Evolutionary conservation across 192 early-diverging fungal genomes (phyloP), one percentile per base, ranked within the genome.

Genomic region (Coemansia sp.): DNA sequence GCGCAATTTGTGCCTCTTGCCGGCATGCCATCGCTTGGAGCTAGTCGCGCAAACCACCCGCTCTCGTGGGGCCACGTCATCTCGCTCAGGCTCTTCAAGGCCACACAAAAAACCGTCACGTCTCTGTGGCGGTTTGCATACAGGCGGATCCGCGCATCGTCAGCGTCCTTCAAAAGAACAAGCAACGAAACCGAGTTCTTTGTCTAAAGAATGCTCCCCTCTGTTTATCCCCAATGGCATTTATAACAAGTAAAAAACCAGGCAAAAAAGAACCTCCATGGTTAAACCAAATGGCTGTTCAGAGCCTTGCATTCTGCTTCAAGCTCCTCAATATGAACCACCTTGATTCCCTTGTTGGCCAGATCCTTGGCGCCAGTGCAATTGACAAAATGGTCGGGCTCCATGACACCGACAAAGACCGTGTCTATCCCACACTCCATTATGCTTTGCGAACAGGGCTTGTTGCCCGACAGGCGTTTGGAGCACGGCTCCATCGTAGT

Each of bases 401-500:
- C 97, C 24, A 67, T 73, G 2, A 94, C 86, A 1, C 94, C 98
- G 26, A 97, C 76, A 16, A 94, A 91, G 4, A 98, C 95, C 0
- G 84, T 67, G 8, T 46, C 63, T 21, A 99, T 86, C 1, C 83
- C 57, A 0, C 66, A 36, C 14, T 90, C 85, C 2, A 95, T 63
- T 35, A 99, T 73, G 7, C 88, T 78, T 1, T 90, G 56, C 0
- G 86, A 87, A 53, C 97, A 99, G 0, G 93, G 87, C 30, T 41
- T 36, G 61, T 97, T 98, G 0, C 94, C 94, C 1, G 94, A 95
- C 9, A 95, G 75, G 18, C 97, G 87, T 63, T 73, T 75, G 4
- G 92, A 92, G 73, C 97, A 99, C 0, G 97, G 97, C 66, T 99
- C 97, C 97, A 99, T 99, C 0, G 97, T 99, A 20, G 95, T 95